Evolutionary conservation across 441 rosid genomes (phyloP).

Genomic region (Syzygium malaccense): DNA sequence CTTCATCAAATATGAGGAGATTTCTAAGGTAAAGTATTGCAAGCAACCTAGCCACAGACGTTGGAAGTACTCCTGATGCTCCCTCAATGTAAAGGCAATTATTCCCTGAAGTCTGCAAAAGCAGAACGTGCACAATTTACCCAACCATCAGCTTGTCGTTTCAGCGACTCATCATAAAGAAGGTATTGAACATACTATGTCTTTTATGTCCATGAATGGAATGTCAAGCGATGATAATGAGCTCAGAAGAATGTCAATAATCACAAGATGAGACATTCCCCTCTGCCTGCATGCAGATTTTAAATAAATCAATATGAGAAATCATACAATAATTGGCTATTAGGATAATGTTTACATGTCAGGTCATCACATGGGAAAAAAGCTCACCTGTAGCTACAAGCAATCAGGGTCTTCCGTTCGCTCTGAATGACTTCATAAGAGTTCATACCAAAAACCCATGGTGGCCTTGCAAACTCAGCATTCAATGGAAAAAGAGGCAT

Average conservation of each 20-base stretch:
- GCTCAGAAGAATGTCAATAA: constrained; percentile 53
- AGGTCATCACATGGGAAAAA: constrained; percentile 4
- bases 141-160: not conserved
- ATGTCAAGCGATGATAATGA: constrained; percentile 66
- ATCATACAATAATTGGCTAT: not conserved
- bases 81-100: constrained; percentile 72
- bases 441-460: constrained; percentile 74
- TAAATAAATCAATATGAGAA: not conserved
- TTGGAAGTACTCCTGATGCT: constrained; percentile 69
- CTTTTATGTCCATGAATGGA: constrained; percentile 78
- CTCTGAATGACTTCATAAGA: constrained; percentile 67
- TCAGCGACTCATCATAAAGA: not conserved
- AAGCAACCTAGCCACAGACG: constrained; percentile 80
- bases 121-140: constrained; percentile 4
- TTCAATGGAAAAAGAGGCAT: constrained; percentile 45
- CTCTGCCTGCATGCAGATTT: constrained; percentile 53
- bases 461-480: constrained; percentile 83
- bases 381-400: constrained; percentile 74
- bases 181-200: constrained; percentile 41
- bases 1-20: not conserved
- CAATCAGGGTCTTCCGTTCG: constrained; percentile 48
- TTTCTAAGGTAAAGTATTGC: not conserved
- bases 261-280: constrained; percentile 79
- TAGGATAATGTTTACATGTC: not conserved
- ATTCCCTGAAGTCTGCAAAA: constrained; percentile 50